Conservation (phyloP, 495 filamentous ascomycete species). For the Aspergillus avenaceus region DNA sequence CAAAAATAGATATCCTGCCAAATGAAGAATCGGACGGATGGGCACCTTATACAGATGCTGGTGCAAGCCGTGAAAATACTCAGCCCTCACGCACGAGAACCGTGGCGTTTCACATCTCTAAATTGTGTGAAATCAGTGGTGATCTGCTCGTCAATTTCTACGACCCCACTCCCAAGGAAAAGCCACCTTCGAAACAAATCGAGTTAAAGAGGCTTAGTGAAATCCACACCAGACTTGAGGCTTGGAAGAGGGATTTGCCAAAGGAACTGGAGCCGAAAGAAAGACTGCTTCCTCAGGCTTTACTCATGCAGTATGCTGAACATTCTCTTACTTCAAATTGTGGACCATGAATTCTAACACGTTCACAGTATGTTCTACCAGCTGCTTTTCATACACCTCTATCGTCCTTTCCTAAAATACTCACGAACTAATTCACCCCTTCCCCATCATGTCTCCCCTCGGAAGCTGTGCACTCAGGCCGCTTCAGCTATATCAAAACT, state of each 20-base stretch:
- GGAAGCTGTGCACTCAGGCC: conserved; percentile 85
- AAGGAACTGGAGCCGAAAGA: conserved; percentile 86
- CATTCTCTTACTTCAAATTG: neutral
- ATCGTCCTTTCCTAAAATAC: conserved; percentile 94
- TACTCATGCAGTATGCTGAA: conserved; percentile 86
- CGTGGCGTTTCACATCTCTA: conserved; percentile 74
- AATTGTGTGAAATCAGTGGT: conserved; percentile 86
- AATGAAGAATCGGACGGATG: conserved; percentile 79
- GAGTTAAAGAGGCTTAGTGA: conserved; percentile 92
- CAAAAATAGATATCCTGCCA: conserved; percentile 89
- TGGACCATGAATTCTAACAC: conserved; percentile 22
- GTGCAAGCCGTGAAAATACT: conserved; percentile 59
- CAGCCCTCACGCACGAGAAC: conserved; percentile 84
- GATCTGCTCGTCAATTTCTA: conserved; percentile 91
- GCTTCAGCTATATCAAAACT: conserved; percentile 86
- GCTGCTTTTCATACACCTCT: conserved; percentile 92
- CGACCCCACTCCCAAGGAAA: conserved; percentile 64
- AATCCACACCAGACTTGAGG: conserved; percentile 84
- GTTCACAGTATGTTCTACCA: conserved; percentile 87
- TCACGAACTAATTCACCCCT: conserved; percentile 74
- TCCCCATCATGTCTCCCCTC: conserved; percentile 82
- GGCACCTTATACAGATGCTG: conserved; percentile 86
- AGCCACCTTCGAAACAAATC: conserved; percentile 58
- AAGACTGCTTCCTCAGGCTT: conserved; percentile 78
- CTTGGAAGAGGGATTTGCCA: conserved; percentile 84